Evolutionary conservation across 192 early-diverging fungal species (phyloP).

Genomic region (Coemansia sp.): DNA sequence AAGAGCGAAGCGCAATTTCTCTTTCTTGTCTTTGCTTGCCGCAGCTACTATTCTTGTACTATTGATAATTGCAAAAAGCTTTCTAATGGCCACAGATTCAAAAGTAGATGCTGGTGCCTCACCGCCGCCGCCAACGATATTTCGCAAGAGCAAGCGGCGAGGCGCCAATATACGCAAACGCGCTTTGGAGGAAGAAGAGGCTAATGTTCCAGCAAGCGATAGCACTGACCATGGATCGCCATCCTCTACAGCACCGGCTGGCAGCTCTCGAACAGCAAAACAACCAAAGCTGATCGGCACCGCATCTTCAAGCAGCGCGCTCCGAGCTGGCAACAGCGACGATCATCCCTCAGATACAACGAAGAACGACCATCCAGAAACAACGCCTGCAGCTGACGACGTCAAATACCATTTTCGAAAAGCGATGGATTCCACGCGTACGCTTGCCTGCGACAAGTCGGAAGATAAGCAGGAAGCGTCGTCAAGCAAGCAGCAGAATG

Average conservation of each 20-base stretch:
- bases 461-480: constrained; percentile 10
- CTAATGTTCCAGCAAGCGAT: constrained; percentile 5
- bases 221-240: constrained; percentile 34
- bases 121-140: too few relatives aligned
- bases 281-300: constrained; percentile 52
- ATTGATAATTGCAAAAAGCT: neutral
- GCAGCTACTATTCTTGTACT: too few relatives aligned
- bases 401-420: constrained; percentile 32
- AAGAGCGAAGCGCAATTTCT: neutral
- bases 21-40: neutral
- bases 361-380: constrained; percentile 15
- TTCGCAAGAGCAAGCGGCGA: constrained; percentile 49
- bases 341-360: neutral
- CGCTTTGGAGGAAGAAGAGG: constrained; percentile 24
- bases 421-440: constrained; percentile 44
- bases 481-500: constrained; percentile 2
- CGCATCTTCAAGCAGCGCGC: constrained; percentile 27
- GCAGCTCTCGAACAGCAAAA: constrained; percentile 46
- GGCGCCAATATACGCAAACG: constrained; percentile 47
- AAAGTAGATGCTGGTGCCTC: neutral
- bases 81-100: neutral
- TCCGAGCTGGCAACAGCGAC: constrained; percentile 23
- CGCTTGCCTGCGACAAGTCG: constrained; percentile 51
- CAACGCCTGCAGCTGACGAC: neutral
- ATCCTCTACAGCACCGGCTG: constrained; percentile 21